Evolutionary conservation across 2,329 filamentous ascomycete species (phyloP).

Genomic region (Colletotrichum eleusines): DNA sequence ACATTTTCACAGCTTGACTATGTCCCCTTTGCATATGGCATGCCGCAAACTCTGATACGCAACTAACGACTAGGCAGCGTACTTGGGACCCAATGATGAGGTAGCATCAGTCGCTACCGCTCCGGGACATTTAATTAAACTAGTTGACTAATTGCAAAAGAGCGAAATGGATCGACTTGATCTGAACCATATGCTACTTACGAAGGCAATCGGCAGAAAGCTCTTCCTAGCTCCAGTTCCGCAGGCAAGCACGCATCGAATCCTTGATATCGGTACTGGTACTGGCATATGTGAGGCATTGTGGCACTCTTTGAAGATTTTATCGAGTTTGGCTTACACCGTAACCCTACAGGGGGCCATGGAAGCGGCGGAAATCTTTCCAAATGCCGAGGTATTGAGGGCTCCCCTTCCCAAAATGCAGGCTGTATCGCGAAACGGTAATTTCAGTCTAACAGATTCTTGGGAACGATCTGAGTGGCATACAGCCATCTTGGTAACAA

Average conservation of each 20-base stretch:
- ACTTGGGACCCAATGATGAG: not conserved
- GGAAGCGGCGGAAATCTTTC: constrained; percentile 32
- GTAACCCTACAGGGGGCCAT: constrained; percentile 47
- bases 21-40: not conserved
- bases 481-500: constrained; percentile 25
- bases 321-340: not conserved
- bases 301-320: not conserved
- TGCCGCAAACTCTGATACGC: too few relatives aligned
- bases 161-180: constrained; percentile 30
- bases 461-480: constrained; percentile 26
- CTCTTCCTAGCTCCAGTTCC: constrained; percentile 14
- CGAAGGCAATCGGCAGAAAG: not conserved
- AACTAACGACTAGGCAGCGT: not conserved
- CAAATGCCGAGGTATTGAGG: not conserved
- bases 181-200: not conserved
- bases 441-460: not conserved
- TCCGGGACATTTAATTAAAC: too few relatives aligned
- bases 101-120: not conserved
- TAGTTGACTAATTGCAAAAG: not conserved
- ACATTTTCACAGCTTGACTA: too few relatives aligned
- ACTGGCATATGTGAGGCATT: constrained; percentile 66
- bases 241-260: constrained; percentile 45
- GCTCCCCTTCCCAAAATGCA: not conserved
- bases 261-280: constrained; percentile 71
- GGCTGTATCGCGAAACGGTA: not conserved